Percentiles rank a stretch among this genome's conserved stretches.
Evolutionary conservation across 1,284 basidiomycete genomes (phyloP).

Genomic region (Lignosus rhinocerotis): DNA sequence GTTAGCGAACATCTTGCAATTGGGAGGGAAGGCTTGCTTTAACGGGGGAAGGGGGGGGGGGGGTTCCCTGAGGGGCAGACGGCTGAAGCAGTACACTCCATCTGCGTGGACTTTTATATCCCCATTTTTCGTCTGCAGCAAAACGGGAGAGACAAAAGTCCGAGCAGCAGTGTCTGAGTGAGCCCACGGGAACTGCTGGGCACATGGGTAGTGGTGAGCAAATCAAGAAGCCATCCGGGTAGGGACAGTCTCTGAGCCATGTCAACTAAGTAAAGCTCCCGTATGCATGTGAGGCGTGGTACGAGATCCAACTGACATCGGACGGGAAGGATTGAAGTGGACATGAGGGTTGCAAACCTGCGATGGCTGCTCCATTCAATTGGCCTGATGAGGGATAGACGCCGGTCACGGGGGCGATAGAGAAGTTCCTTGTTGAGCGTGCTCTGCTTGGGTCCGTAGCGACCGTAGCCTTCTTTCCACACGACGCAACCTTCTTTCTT

Average conservation of each 20-base stretch:
- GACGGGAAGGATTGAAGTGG: not conserved
- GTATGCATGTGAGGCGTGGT: slow-evolving; percentile 3
- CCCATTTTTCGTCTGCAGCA: not conserved
- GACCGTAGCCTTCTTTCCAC: slow-evolving; percentile 1
- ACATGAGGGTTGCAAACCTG: not conserved
- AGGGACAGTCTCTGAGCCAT: not conserved
- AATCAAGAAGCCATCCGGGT: slow-evolving; percentile 1
- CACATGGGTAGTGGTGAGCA: slow-evolving; percentile 13
- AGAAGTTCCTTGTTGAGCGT: slow-evolving; percentile 5
- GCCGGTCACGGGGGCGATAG: slow-evolving; percentile 5
- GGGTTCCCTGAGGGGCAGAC: slow-evolving; percentile 2
- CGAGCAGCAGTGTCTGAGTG: not conserved
- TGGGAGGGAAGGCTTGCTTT: not conserved
- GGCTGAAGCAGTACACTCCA: not conserved
- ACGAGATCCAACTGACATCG: not conserved
- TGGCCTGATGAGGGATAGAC: slow-evolving; percentile 6
- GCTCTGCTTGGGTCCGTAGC: not conserved
- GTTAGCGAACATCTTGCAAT: slow-evolving; percentile 13
- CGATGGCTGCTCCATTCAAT: not conserved
- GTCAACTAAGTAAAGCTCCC: not conserved
- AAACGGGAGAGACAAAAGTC: no score
- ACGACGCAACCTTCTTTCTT: not conserved
- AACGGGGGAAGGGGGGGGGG: no score
- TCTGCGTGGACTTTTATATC: slow-evolving; percentile 5
- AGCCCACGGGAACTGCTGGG: not conserved